Evolutionary conservation across 1,284 basidiomycete species (phyloP), one percentile per base, ranked within the genome.

Genomic region (Apiotrichum laibachii): DNA sequence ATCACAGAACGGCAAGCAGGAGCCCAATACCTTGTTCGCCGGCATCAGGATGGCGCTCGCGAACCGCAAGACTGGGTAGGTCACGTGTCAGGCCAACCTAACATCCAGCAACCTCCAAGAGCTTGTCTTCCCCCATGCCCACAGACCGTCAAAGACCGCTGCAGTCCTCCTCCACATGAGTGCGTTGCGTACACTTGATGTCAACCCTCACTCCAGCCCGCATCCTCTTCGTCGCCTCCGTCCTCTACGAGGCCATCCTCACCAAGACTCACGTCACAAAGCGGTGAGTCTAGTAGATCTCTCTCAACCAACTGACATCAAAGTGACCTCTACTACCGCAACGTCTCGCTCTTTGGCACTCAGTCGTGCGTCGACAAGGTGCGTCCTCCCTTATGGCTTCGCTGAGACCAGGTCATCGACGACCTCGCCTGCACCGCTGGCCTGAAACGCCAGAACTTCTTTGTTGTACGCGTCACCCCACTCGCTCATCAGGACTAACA

Each of bases 281-380:
- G 40, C 57, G 75, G 75, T 75, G 12, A 43, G 65, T 56, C n/a
- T 31, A 4, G 9, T 4, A 34, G 2, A n/a, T 31, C 2, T 40
- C 13, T 13, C 8, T 21, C 6, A 16, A 2, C 40, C 2, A 56
- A 42, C 62, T 65, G 44, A 65, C 47, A 19, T 31, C 7, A 66
- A 66, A 92, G 91, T 11, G 92, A 95, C 72, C 83, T 95, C 19
- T 95, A 85, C 77, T 96, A 96, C 77, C 86, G 85, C 60, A 89
- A 94, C 62, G 86, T 90, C 0, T 65, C 75, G 1, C 79, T 95
- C 1, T 96, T 94, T 77, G 84, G 82, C 58, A 83, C 79, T 5
- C 92, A 96, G 71, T 75, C 78, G 18, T 81, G 83, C 0, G 90
- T 93, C 0, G 88, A 95, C 74, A 82, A 80, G 62, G 92, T 90